Evolutionary conservation across 2,329 filamentous ascomycete genomes (phyloP), one percentile per base, ranked within the genome.

Genomic region (Colletotrichum lini): DNA sequence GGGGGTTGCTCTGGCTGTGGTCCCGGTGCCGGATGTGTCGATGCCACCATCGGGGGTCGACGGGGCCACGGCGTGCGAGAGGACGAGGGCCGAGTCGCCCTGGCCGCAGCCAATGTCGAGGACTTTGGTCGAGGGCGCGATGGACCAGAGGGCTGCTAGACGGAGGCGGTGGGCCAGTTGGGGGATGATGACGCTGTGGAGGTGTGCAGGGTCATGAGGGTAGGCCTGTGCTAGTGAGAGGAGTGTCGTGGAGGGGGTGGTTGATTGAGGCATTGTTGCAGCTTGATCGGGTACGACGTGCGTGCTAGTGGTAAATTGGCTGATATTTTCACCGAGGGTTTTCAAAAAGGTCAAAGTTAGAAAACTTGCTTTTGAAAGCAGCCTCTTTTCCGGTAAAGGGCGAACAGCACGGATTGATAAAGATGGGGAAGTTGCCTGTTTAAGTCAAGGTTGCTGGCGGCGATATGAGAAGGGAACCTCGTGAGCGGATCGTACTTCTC

Each of bases 81-180:
- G 70, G 40, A 67, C 67, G 23, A 72, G 56, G 12, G 67, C 56
- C 40, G 70, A 72, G 61, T 72, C 70, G 50, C 70, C 70, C 38
- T 72, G 72, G 12, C 72, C 72, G 70, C 72, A 73, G 54, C 72
- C 72, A 56, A 72, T 65, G 65, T 73, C 72, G 45, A 73, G 72
- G 26, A 73, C 56, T 15, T 40, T 58, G 21, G 38, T 58, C 18
- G 59, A 58, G 23, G 70, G 67, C 23, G 60, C 21, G 45, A 72
- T 66, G 70, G 67, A 70, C 70, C 70, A 72, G 38, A 67, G 47
- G n/a, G 56, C 16, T 35, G 59, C 10, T 23, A 72, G 70, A 61
- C 66, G 67, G 56, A 72, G 66, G 21, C 70, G 70, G 67, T 72
- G 70, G 26, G 50, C 35, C 35, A 72, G 38, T 49, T 72, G 70